phyloP scores from a whole-genome alignment of 2,329 filamentous ascomycete genomes.

The Phyllosticta citriasiana region DNA sequence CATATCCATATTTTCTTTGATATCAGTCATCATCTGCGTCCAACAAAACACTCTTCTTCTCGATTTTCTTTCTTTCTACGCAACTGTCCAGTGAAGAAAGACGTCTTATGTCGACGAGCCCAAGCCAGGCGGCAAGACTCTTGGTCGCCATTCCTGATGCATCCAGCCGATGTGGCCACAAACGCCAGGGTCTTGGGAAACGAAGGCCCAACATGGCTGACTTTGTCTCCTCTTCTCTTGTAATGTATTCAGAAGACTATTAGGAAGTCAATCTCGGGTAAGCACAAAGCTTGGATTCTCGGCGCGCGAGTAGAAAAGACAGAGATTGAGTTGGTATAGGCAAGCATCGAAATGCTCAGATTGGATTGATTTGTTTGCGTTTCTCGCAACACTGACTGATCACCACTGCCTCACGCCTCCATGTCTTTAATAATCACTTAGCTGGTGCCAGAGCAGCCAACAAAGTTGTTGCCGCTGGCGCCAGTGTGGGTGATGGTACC shows the following conservation, averaged over 20 bases:
- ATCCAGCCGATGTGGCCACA: too few relatives aligned
- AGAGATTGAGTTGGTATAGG: not conserved
- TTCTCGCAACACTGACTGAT: not conserved
- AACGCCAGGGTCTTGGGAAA: too few relatives aligned
- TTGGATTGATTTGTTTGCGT: not conserved
- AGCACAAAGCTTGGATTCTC: too few relatives aligned
- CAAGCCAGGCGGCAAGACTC: too few relatives aligned
- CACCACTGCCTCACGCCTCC: not conserved
- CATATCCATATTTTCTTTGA: not conserved
- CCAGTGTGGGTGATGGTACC: slow-evolving; percentile 62
- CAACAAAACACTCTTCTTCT: not conserved
- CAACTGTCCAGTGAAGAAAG: too few relatives aligned
- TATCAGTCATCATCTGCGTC: not conserved
- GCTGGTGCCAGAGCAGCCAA: slow-evolving; percentile 44
- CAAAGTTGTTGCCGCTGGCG: slow-evolving; percentile 57
- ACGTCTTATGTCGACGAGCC: too few relatives aligned
- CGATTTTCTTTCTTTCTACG: not conserved
- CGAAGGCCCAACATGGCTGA: too few relatives aligned
- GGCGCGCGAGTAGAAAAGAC: not conserved
- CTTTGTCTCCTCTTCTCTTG: not conserved
- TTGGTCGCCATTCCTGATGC: too few relatives aligned
- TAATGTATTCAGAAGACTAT: not conserved
- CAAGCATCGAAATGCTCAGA: not conserved
- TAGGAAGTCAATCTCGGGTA: not conserved
- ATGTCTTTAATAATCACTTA: slow-evolving; percentile 13